Evolutionary conservation across 352 stramenopile species (phyloP), one percentile per base, ranked within the genome.

Genomic region (Pythium rhizo-oryzae): DNA sequence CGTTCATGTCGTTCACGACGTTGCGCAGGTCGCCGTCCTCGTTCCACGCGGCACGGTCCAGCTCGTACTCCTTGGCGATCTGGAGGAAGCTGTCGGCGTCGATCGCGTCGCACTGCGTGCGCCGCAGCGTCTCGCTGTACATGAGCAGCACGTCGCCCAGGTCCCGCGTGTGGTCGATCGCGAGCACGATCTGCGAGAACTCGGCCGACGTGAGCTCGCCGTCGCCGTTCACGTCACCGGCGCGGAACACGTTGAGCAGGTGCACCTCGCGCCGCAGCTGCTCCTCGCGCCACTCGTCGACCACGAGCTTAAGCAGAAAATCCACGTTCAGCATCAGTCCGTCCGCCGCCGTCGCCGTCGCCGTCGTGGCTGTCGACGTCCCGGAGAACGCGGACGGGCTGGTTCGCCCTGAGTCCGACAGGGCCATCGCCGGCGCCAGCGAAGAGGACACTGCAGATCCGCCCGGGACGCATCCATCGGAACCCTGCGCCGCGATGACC

Each of bases 181-280:
- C 80, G 25, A 91, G 70, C 47, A 94, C 82, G 59, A 94, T 94
- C 25, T 91, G 83, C 13, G 81, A 81, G 55, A 94, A 94, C 63
- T 94, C 85, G 6, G 84, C 85, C 0, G 79, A 87, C 18, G 85
- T 93, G 47, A 94, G 69, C 51, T 92, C 73, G 0, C 87, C 87
- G 64, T 94, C 87, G 35, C 85, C 87, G 62, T 94, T 92, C 46
- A 93, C 81, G 56, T 94, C 85, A n/a, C 87, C 87, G 8, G 83
- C 85, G 25, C 82, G 87, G 74, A 94, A 94, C 0, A 82, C 80
- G 23, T 93, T 81, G 19, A 89, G 66, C 68, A 94, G 65, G 50
- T 92, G 76, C 2, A 54, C 76, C 65, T 94, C 85, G 5, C 87
- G 80, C 25, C 87, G 79, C n/a, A 74, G 50, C 62, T 94, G 84